Conservation (phyloP, 345 rosid species). For the Eucalyptus pumila region DNA sequence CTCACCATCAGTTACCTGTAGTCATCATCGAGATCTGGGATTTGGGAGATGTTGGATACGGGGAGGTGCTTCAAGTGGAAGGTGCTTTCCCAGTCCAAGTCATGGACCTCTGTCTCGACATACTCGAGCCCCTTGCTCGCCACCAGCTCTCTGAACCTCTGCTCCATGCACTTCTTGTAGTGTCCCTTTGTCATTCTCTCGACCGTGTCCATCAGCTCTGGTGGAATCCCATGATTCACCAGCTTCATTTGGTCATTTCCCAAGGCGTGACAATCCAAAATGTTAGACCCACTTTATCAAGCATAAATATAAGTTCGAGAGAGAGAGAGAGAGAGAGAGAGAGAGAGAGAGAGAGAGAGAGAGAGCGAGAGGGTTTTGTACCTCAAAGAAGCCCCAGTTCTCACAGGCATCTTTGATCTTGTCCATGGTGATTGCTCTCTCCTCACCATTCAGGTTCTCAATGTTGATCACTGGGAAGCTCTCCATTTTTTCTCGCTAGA, state of each 20-base stretch:
- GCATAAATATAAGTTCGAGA: not conserved
- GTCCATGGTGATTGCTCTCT: slow-evolving; percentile 45
- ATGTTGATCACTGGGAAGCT: slow-evolving; percentile 58
- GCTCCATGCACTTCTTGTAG: slow-evolving; percentile 81
- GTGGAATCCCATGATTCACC: slow-evolving; percentile 68
- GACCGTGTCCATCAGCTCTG: slow-evolving; percentile 56
- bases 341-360: not conserved
- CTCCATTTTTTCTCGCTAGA: slow-evolving; percentile 23
- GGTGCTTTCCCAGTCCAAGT: slow-evolving; percentile 93
- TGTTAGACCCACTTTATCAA: not conserved
- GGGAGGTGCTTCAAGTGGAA: slow-evolving; percentile 73
- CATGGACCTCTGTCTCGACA: slow-evolving; percentile 46
- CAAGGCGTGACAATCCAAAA: not conserved
- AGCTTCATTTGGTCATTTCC: slow-evolving; percentile 12
- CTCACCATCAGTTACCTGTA: slow-evolving; percentile 32
- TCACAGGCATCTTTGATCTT: slow-evolving; percentile 90
- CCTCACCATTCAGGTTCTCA: slow-evolving; percentile 60
- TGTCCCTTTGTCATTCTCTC: slow-evolving; percentile 72
- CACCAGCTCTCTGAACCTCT: slow-evolving; percentile 67
- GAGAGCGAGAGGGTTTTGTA: not conserved
- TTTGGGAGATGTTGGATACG: slow-evolving; percentile 35
- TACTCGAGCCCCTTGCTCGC: slow-evolving; percentile 52
- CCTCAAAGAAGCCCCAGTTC: slow-evolving; percentile 99
- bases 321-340: not conserved
- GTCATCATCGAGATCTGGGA: slow-evolving; percentile 67